Evolutionary conservation across 73 alveolate species (phyloP), one percentile per base, ranked within the genome.

Genomic region (Stentor roeselii): DNA sequence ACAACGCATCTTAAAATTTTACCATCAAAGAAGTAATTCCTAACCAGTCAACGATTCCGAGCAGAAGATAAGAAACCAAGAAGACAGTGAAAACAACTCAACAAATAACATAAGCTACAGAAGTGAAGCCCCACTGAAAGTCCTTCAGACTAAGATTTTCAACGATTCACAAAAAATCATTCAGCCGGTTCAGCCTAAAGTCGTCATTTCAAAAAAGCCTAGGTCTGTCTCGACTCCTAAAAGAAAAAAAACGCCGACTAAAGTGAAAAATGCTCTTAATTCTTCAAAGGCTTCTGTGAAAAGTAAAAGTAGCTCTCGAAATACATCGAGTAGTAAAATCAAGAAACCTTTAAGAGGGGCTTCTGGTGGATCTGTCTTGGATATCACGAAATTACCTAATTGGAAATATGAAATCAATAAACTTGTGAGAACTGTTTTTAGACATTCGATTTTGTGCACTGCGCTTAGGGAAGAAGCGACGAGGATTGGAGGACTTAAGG

Each of bases 81-180:
- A 67, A 0, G 34, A n/a, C 6, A 11, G 30, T 11, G 67, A 50
- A 50, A 50, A 11, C 6, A 11, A 50, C 21, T 50, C 67, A 50
- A 50, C 6, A 11, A 21, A 21, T 21, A 50, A 50, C 21, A 50
- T 50, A 11, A 50, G 67, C 21, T 50, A 11, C 21, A 6, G 67
- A 6, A 50, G 80, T 21, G 80, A 67, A 21, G 41, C 80, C 21
- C 80, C 80, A 67, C 41, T 21, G 27, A 67, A 67, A 67, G 41
- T 67, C 41, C 41, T 67, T 0, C 80, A 21, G 0, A 67, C 80
- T 67, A 21, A 67, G 11, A 67, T 67, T 34, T 67, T 67, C 34
- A 67, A 67, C 34, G 80, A 67, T 21, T 50, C 67, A 50, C 67
- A 50, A 50, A 6, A 50, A 11, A 50, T 50, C 6, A 6, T 50